phyloP scores from a whole-genome alignment of 495 filamentous ascomycete species.

The Cryomyces minteri region DNA sequence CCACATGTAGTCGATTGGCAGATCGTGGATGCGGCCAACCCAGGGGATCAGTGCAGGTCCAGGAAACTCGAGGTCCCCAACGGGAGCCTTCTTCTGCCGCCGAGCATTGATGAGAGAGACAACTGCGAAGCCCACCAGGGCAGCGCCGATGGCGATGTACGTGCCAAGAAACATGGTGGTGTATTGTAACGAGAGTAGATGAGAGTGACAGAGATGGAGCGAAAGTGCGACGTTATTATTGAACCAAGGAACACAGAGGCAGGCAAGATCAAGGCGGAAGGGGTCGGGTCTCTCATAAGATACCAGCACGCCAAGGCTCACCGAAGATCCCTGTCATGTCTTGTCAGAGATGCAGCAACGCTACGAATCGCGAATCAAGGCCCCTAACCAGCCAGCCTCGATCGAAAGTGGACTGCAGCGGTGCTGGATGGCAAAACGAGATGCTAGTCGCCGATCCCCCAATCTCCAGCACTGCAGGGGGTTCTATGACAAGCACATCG shows the following conservation, averaged over 20 bases:
- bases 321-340: neutral
- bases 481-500: neutral
- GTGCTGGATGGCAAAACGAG: neutral
- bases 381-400: neutral
- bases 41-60: conserved; percentile 7
- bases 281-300: neutral
- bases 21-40: conserved; percentile 4
- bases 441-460: neutral
- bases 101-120: conserved; percentile 8
- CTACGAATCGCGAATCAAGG: too few species aligned
- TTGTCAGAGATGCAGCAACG: too few species aligned
- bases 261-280: neutral
- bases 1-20: neutral
- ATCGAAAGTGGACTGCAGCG: neutral
- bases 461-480: neutral
- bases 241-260: neutral
- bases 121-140: conserved; percentile 10
- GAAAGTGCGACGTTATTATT: neutral
- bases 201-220: neutral
- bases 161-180: conserved; percentile 11
- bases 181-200: neutral
- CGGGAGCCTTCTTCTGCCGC: conserved; percentile 12
- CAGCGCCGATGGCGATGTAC: conserved; percentile 4
- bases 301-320: neutral
- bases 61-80: conserved; percentile 3